phyloP scores from a whole-genome alignment of 2,329 filamentous ascomycete genomes.

The Fusarium tricinctum region DNA sequence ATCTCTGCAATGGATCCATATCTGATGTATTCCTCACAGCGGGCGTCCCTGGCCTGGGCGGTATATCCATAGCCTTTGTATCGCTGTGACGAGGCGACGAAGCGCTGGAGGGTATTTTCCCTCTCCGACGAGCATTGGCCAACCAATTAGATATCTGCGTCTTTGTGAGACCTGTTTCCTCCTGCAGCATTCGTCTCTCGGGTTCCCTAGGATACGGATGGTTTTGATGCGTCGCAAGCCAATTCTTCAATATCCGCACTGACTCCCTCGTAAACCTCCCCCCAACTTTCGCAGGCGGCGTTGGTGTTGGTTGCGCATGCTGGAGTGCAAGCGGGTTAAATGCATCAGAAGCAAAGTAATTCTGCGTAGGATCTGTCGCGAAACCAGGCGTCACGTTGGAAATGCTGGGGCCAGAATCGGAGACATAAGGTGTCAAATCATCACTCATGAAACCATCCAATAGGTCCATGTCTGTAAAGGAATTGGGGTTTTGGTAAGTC shows the following conservation, averaged over 20 bases:
- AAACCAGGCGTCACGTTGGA: not conserved
- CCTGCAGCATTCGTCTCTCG: slow-evolving; percentile 81
- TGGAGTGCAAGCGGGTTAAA: not conserved
- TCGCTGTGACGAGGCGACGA: slow-evolving; percentile 28
- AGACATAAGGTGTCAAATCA: slow-evolving; percentile 27
- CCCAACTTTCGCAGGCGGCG: slow-evolving; percentile 39
- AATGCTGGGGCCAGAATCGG: slow-evolving; percentile 20
- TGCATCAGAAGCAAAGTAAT: slow-evolving; percentile 3
- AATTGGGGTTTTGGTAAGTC: slow-evolving; percentile 17
- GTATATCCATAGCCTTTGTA: slow-evolving; percentile 68
- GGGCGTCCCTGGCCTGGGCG: slow-evolving; percentile 58
- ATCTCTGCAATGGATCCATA: slow-evolving; percentile 50
- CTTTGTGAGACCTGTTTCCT: slow-evolving; percentile 80
- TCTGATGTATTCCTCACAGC: slow-evolving; percentile 47
- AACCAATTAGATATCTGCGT: slow-evolving; percentile 90
- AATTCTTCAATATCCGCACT: slow-evolving; percentile 81
- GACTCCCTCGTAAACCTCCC: slow-evolving; percentile 75
- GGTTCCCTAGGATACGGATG: slow-evolving; percentile 88
- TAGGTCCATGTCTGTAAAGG: slow-evolving; percentile 37
- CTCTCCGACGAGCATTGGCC: slow-evolving; percentile 84
- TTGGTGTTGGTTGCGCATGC: not conserved
- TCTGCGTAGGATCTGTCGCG: not conserved
- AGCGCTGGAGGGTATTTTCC: slow-evolving; percentile 68
- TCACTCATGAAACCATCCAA: slow-evolving; percentile 39
- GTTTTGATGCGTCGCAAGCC: slow-evolving; percentile 79